Conservation (phyloP, 83 land plant genomes). For the Diphasiastrum complanatum region DNA sequence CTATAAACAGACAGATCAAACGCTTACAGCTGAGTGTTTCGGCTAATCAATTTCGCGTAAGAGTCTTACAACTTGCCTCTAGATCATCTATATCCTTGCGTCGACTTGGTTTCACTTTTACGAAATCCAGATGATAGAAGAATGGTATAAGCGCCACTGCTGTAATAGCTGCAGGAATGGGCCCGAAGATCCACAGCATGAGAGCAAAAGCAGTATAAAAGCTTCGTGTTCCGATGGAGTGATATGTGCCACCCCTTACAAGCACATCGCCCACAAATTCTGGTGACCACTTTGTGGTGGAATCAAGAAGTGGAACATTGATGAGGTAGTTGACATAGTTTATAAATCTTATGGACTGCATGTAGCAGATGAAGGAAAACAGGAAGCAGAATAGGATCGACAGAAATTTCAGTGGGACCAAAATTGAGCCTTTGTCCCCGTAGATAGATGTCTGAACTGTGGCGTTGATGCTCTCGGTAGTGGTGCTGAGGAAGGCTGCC, state of each 20-base stretch:
- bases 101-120: too few species aligned
- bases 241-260: slow-evolving; percentile 49
- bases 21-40: too few species aligned
- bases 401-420: slow-evolving; percentile 61
- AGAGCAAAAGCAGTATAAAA: slow-evolving; percentile 67
- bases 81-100: too few species aligned
- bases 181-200: slow-evolving; percentile 83
- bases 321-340: slow-evolving; percentile 82
- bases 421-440: slow-evolving; percentile 56
- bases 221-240: slow-evolving; percentile 59
- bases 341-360: slow-evolving; percentile 66
- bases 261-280: slow-evolving; percentile 46
- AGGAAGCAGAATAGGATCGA: slow-evolving; percentile 31
- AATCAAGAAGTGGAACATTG: slow-evolving; percentile 39
- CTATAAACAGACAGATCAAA: too few species aligned
- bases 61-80: too few species aligned
- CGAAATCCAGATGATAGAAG: slow-evolving; percentile 50
- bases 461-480: slow-evolving; percentile 13
- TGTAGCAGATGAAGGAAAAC: slow-evolving; percentile 72
- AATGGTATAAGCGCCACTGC: slow-evolving; percentile 44
- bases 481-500: slow-evolving; percentile 34
- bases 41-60: too few species aligned
- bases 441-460: slow-evolving; percentile 37
- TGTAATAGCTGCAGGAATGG: slow-evolving; percentile 53
- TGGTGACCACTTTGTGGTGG: slow-evolving; percentile 7